phyloP scores from a whole-genome alignment of 78 protist genomes.

The Dictyostelium brefeldianum region DNA sequence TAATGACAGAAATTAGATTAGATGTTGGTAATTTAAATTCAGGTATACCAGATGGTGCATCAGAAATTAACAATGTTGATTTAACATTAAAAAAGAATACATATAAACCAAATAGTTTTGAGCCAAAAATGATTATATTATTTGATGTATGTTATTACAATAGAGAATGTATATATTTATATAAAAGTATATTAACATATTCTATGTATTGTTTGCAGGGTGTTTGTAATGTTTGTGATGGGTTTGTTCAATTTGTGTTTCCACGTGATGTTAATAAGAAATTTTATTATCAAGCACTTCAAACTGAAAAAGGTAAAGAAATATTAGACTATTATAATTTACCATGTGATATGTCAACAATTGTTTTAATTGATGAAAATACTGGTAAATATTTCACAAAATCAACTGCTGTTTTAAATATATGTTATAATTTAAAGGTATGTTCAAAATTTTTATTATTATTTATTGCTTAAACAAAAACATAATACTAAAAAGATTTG shows the following conservation, averaged over 20 bases:
- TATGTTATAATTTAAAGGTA: constrained; percentile 53
- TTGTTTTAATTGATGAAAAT: constrained; percentile 67
- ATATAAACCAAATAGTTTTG: neutral
- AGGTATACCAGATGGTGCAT: neutral
- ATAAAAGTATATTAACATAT: no score
- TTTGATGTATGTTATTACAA: neutral
- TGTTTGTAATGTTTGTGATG: constrained; percentile 84
- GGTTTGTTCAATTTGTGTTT: constrained; percentile 64
- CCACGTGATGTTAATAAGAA: constrained; percentile 52
- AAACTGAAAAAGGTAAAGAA: constrained; percentile 75
- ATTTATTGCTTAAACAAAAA: neutral
- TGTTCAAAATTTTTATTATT: no score
- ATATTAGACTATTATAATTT: constrained; percentile 46
- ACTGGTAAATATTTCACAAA: constrained; percentile 24
- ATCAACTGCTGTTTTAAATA: constrained; percentile 73
- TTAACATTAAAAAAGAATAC: neutral
- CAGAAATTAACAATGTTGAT: neutral
- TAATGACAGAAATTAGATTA: neutral
- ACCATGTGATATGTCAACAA: constrained; percentile 67
- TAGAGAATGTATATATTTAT: no score
- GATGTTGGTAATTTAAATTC: neutral
- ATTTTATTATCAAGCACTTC: constrained; percentile 65
- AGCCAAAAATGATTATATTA: constrained; percentile 11
- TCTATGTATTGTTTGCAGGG: neutral
- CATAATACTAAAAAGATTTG: neutral